Conservation (phyloP, 2,329 filamentous ascomycete genomes). For the Alternaria sp. region DNA sequence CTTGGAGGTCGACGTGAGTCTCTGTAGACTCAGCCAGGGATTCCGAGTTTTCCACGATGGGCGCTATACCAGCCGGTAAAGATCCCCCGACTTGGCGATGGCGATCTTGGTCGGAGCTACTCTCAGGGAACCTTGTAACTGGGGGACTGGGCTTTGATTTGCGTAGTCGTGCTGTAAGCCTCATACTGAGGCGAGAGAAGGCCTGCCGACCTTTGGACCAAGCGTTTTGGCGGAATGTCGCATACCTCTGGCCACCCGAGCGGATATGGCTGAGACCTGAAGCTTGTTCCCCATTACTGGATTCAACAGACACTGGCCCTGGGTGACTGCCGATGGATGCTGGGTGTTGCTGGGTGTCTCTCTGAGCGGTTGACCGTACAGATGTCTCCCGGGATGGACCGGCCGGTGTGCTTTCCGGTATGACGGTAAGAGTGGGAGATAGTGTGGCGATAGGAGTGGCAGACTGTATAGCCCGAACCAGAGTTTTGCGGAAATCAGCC, state of each 20-base stretch:
- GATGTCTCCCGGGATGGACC: conserved; percentile 18
- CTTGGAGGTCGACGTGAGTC: neutral
- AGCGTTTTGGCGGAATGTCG: neutral
- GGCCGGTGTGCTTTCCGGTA: conserved; percentile 21
- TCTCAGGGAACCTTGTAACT: neutral
- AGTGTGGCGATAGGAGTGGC: conserved; percentile 24
- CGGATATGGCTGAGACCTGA: neutral
- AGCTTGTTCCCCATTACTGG: neutral
- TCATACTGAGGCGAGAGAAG: neutral
- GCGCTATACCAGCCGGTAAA: neutral
- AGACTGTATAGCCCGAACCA: conserved; percentile 31
- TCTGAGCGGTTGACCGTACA: neutral
- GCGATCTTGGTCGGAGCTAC: neutral
- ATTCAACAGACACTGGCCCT: neutral
- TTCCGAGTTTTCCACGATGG: neutral
- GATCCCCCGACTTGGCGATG: neutral
- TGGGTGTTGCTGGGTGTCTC: neutral
- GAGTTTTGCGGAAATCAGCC: conserved; percentile 18
- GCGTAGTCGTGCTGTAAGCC: neutral
- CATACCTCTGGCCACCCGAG: neutral
- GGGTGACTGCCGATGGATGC: neutral
- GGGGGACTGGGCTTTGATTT: neutral
- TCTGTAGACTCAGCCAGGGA: neutral
- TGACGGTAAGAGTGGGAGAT: conserved; percentile 20
- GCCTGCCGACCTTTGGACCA: neutral